These are phyloP conservation scores for Ceratocystis alfenasii DNA, from an alignment of 2,329 filamentous ascomycete species.

Conservation along the genomic window DNA sequence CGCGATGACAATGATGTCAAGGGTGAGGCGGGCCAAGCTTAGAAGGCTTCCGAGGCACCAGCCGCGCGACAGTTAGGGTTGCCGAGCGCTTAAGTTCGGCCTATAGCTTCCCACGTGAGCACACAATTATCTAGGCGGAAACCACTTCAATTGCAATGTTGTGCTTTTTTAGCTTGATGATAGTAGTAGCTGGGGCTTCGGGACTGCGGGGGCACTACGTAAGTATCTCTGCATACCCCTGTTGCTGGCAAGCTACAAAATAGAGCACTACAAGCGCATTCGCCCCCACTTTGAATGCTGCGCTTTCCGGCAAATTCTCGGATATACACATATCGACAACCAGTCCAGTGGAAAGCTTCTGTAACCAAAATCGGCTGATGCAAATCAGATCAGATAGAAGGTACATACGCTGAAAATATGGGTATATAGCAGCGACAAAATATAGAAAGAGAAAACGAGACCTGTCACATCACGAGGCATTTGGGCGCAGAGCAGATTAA, in stretches of 20 bases:
- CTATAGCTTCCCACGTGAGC: neutral
- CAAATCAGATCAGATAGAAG: neutral
- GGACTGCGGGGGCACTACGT: neutral
- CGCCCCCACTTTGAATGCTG: neutral
- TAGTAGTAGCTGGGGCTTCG: neutral
- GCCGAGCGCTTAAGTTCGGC: too few relatives aligned
- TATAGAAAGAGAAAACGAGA: neutral
- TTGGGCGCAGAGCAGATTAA: neutral
- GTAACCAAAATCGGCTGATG: neutral
- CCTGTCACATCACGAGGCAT: neutral
- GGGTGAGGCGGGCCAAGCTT: neutral
- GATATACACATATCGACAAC: neutral
- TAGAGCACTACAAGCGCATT: neutral
- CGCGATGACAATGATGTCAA: neutral
- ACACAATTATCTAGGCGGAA: neutral
- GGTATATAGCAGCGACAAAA: neutral
- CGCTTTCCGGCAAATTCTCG: too few relatives aligned
- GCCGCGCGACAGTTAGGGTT: neutral
- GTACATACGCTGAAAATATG: neutral
- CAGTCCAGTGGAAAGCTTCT: neutral
- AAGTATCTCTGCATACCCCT: conserved; percentile 2
- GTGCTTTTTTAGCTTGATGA: neutral
- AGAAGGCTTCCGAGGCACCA: neutral
- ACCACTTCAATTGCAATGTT: neutral
- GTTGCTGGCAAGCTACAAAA: neutral